Base-by-base conservation (phyloP, 805 yeast species). In the Diddensiella transvaalensis region DNA sequence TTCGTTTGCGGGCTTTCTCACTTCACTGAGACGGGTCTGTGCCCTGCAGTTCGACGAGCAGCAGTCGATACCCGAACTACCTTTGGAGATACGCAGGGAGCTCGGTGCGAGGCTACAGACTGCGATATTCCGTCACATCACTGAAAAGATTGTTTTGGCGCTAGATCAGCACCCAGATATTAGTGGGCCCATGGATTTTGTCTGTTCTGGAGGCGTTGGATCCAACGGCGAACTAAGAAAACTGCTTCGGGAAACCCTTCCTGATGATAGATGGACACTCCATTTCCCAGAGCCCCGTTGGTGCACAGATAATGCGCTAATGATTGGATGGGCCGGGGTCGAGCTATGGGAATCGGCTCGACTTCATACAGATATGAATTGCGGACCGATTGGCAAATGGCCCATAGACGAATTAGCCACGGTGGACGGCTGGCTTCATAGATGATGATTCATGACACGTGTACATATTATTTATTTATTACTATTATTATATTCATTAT, bases 281-380 rank as follows among this genome's bases (percentile, higher is more conserved):
- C 78, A 78, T 54, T 87, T 81, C 58, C 96, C 97, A 0, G 80
- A 78, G 18, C 70, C 81, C 2, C 66, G 74, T 1, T 69, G 89
- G 51, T 93, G 99, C 62, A 88, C 97, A 0, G 99, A 93, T 61
- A 93, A 93, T 64, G 96, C 97, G 0, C 79, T 88, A 1, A 93
- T 93, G 99, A 93, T 93, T 45, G 99, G 96, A 1, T 87, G 95
- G 82, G 96, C 98, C 0, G 99, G 97, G 0, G 87, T 91, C 5
- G 96, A 91, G 63, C 67, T 90, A 17, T 84, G 70, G 61, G 96
- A 89, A 61, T 56, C 62, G 15, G 74, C 76, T 3, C 52, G 63
- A 1, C 32, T 67, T 6, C 58, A 73, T 10, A 77, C 89, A 0
- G 76, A 73, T 3, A 58, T 85, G 37, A 73, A 67, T 8, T 77